Base-by-base conservation (phyloP, 2,329 filamentous ascomycete species). In the Colletotrichum destructivum region DNA sequence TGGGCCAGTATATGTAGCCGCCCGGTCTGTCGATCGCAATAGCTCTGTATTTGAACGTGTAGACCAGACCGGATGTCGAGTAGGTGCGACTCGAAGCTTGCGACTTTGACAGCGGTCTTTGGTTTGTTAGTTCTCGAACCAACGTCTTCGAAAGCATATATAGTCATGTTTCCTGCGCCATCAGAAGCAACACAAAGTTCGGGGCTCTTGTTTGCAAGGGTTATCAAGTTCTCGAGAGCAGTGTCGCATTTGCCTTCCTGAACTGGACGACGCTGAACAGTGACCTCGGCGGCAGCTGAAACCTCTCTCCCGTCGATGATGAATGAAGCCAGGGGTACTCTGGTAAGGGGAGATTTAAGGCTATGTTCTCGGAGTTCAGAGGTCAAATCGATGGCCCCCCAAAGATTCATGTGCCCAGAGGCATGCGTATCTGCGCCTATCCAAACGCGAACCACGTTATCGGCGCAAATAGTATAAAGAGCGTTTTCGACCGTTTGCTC, bases 71-170 rank as follows among this genome's bases (percentile, higher is more conserved):
- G n/a, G 55, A 86, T 85, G 47, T 86, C 83, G 47, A 91, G 83
- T 65, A 87, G 83, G 21, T 82, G 78, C 1, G 87, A 88, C 77
- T 93, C 90, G 35, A 95, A 89, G 77, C 97, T 93, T 1, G 94
- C 91, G 75, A 98, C 91, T 78, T 94, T 96, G 84, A 96, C 97
- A n/a, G 96, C 89, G 73, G 91, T 90, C 38, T 90, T 87, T 4
- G 88, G 86, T 71, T 89, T 89, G 75, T 89, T 90, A 42, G 87
- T 85, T 77, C 92, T 94, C 76, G 89, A 91, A 46, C 93, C 92
- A 23, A 97, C 89, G 77, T 96, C 95, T 80, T 98, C 95, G 67
- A 99, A 83, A 0, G 94, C 96, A 94, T 96, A 98, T 0, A 94
- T 94, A 51, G 94, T 95, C 92, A 98, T 94, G 75, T 92, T 91